Evolutionary conservation across 1,284 basidiomycete genomes (phyloP).

Genomic region (Puccinia polysora): DNA sequence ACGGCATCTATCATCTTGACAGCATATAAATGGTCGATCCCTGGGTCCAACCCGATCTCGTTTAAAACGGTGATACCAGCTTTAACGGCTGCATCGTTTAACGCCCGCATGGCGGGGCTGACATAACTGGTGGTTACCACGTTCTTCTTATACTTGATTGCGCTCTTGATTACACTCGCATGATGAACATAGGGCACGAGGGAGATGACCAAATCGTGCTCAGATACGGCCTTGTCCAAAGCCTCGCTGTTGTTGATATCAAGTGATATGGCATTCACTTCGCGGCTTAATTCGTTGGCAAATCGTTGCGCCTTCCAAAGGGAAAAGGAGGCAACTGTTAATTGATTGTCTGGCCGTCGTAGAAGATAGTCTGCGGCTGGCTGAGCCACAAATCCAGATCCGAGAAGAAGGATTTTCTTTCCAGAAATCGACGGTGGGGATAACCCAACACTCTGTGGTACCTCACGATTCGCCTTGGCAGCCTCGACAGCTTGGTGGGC

Average conservation of each 20-base stretch:
- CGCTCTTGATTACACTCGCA: constrained; percentile 83
- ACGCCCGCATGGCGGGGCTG: constrained; percentile 77
- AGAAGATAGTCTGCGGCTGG: constrained; percentile 91
- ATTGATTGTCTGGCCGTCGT: constrained; percentile 71
- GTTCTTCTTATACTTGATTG: constrained; percentile 87
- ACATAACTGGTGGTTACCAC: constrained; percentile 97
- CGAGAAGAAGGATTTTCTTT: constrained; percentile 82
- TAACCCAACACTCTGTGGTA: constrained; percentile 36
- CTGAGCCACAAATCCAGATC: constrained; percentile 88
- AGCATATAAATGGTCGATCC: constrained; percentile 69
- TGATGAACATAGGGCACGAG: constrained; percentile 96
- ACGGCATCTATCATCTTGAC: constrained; percentile 95
- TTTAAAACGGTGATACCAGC: constrained; percentile 95
- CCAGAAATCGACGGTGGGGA: constrained; percentile 44
- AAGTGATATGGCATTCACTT: constrained; percentile 64
- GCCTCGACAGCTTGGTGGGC: constrained; percentile 59
- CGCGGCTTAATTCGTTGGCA: constrained; percentile 64
- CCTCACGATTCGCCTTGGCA: constrained; percentile 65
- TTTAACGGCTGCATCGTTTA: constrained; percentile 75
- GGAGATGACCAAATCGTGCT: constrained; percentile 88
- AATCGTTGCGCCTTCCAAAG: constrained; percentile 69
- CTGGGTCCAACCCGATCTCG: constrained; percentile 95
- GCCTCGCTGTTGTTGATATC: constrained; percentile 72
- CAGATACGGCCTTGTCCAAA: constrained; percentile 74
- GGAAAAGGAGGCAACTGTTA: constrained; percentile 87